These are phyloP conservation scores for Penicillium occitanis DNA, from an alignment of 2,329 filamentous ascomycete species.

Conservation along the genomic window DNA sequence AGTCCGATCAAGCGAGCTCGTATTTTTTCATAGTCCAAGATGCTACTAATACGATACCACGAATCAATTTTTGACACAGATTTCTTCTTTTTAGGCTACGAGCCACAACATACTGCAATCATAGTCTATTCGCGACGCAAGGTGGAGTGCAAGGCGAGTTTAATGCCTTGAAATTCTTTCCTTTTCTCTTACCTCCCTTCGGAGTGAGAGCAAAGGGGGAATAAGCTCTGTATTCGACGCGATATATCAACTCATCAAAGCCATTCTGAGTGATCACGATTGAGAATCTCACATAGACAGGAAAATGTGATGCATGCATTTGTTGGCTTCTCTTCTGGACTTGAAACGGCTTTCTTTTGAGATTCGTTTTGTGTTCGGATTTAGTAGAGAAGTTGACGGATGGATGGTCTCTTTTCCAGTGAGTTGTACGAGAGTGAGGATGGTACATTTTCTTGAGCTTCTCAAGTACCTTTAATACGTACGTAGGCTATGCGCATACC, in stretches of 20 bases:
- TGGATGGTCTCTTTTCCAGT: background rate
- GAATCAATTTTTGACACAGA: background rate
- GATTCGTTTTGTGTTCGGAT: background rate
- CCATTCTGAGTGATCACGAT: background rate
- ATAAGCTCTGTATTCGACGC: conserved; percentile 55
- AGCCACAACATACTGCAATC: no score
- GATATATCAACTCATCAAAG: conserved; percentile 40
- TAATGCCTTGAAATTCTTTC: conserved; percentile 50
- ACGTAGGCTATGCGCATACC: background rate
- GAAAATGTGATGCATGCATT: background rate
- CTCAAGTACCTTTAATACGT: background rate
- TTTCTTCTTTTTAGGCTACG: no score
- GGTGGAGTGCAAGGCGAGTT: conserved; percentile 56
- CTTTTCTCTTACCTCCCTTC: conserved; percentile 1
- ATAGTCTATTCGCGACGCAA: conserved; percentile 46
- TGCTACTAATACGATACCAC: conserved; percentile 6
- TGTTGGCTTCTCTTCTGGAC: background rate
- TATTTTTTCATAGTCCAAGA: conserved; percentile 33
- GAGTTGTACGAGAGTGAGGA: background rate
- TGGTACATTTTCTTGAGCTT: background rate
- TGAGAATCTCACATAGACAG: background rate
- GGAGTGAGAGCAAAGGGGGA: no score
- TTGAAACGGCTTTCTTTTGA: background rate
- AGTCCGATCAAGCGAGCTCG: conserved; percentile 40
- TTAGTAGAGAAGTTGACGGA: background rate